Base-by-base conservation (phyloP, 1,139 yeast species). In the Yamadazyma epiphylla region DNA sequence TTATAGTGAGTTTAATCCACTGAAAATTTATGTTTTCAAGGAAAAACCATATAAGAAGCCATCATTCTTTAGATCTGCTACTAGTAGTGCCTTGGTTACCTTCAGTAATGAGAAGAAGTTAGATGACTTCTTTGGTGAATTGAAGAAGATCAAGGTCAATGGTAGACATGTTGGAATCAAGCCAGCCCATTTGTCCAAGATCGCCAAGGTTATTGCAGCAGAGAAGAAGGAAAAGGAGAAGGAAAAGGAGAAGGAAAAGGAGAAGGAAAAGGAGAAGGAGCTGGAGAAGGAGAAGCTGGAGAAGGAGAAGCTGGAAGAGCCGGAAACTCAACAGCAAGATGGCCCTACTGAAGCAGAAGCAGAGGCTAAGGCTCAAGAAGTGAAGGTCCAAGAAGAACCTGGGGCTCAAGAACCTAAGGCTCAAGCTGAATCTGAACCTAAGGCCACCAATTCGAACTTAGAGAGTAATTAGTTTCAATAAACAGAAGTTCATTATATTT, bases 41-140 rank as follows among this genome's bases (percentile, higher is more conserved):
- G 60, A 60, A 31, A 55, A 27, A 13, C 15, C n/a, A 13, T 9
- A 15, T 22, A 28, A 32, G 25, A 22, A 28, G 28, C 9, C 35
- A 30, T 22, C 33, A 17, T 26, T 37, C 8, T 34, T 31, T 35
- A 27, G 40, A 11, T 19, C 20, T 7, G 25, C 35, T 13, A 51
- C 53, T 33, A 69, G 69, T 10, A 71, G 76, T 34, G 85, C 80
- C 1, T 61, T 80, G 42, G 73, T 78, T 24, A 71, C 70, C 15
- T 59, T 80, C 33, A 63, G 67, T 19, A 59, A 62, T 9, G 63
- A 58, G n/a, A 64, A 54, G 13, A 55, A 55, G 6, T 68, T 77
- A 33, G 42, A 53, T 25, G 58, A 60, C 25, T 73, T 80, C 1
- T 54, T 77, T 35, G 63, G 53, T 13, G 58, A 53, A 19, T 58